Percentiles rank a stretch among this genome's conserved stretches.
These are phyloP conservation scores for Zymoseptoria passerinii DNA, from an alignment of 2,329 filamentous ascomycete species.

Conservation along the genomic window DNA sequence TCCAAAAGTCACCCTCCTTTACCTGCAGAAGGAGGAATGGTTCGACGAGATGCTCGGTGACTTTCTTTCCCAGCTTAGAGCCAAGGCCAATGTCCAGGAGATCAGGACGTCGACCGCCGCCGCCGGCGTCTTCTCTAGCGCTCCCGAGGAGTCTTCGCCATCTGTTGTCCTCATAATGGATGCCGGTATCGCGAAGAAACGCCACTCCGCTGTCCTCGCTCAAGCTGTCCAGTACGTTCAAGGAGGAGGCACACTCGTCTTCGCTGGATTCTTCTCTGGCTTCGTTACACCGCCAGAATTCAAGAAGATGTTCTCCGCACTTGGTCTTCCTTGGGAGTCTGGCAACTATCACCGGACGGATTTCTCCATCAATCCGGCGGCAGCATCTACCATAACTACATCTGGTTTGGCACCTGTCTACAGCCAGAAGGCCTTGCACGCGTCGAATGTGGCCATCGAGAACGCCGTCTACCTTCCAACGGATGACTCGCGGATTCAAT, in stretches of 20 bases:
- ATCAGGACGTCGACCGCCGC: conserved; percentile 9
- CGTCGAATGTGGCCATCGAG: conserved; percentile 7
- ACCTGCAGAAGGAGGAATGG: conserved; percentile 13
- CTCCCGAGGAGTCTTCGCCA: not conserved
- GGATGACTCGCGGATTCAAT: conserved; percentile 7
- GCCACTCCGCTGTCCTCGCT: conserved; percentile 3
- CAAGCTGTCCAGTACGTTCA: conserved; percentile 15
- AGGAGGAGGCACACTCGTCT: conserved; percentile 14
- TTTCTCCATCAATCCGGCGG: conserved; percentile 11
- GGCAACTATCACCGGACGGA: conserved; percentile 19
- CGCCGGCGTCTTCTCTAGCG: conserved; percentile 1
- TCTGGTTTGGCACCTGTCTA: conserved; percentile 7
- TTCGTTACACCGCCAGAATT: conserved; percentile 6
- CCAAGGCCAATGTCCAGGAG: conserved; percentile 9
- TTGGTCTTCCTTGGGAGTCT: conserved; percentile 14
- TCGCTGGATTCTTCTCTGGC: conserved; percentile 14
- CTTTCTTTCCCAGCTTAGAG: conserved; percentile 6
- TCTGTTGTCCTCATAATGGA: conserved; percentile 12
- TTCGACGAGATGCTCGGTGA: conserved; percentile 13
- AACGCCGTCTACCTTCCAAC: conserved; percentile 18
- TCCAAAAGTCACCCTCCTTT: conserved; percentile 9
- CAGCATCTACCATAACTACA: conserved; percentile 4
- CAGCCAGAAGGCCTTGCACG: conserved; percentile 18
- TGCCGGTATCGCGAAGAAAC: conserved; percentile 9
- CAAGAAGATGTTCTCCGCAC: conserved; percentile 11